Percentiles rank a stretch among this genome's conserved stretches.
Evolutionary conservation across 176 grass and related monocot genomes (phyloP).

Genomic region (Triticum dicoccoides): DNA sequence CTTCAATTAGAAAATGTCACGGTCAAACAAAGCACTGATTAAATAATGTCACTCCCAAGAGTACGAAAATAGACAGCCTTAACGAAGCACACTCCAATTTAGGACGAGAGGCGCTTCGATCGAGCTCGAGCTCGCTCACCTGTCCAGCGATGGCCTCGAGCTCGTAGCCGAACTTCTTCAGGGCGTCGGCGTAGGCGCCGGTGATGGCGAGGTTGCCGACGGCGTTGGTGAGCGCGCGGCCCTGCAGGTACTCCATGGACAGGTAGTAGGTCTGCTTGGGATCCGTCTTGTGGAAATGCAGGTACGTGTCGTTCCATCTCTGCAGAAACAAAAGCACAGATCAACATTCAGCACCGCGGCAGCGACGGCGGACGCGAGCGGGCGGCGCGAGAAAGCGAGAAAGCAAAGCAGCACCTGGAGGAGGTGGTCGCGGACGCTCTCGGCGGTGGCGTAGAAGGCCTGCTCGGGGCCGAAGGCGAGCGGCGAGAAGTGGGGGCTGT

Average conservation of each 20-base stretch:
- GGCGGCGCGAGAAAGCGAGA: not conserved
- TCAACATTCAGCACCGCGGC: constrained; percentile 24
- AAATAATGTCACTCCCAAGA: constrained; percentile 31
- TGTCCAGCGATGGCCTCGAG: constrained; percentile 77
- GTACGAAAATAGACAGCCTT: not conserved
- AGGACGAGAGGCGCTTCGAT: not conserved
- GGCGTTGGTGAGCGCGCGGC: constrained; percentile 91
- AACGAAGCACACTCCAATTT: constrained; percentile 23
- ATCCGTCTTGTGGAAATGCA: constrained; percentile 94
- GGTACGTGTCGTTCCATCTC: constrained; percentile 95
- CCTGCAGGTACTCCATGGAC: constrained; percentile 99
- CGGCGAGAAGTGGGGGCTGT: constrained; percentile 82
- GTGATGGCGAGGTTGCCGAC: constrained; percentile 88
- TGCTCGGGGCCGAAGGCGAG: constrained; percentile 79
- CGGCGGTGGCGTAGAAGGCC: constrained; percentile 84
- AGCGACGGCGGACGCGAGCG: not conserved
- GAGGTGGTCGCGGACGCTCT: constrained; percentile 86
- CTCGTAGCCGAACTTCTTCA: constrained; percentile 89
- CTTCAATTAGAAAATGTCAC: constrained; percentile 9
- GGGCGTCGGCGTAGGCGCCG: constrained; percentile 83
- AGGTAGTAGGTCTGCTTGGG: constrained; percentile 99
- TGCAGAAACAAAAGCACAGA: constrained; percentile 17
- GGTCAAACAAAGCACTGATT: constrained; percentile 33
- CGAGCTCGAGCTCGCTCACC: constrained; percentile 52
- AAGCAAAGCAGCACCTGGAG: constrained; percentile 49